These are phyloP conservation scores for Sporothrix protearum DNA, from an alignment of 2,329 filamentous ascomycete species.

Conservation along the genomic window DNA sequence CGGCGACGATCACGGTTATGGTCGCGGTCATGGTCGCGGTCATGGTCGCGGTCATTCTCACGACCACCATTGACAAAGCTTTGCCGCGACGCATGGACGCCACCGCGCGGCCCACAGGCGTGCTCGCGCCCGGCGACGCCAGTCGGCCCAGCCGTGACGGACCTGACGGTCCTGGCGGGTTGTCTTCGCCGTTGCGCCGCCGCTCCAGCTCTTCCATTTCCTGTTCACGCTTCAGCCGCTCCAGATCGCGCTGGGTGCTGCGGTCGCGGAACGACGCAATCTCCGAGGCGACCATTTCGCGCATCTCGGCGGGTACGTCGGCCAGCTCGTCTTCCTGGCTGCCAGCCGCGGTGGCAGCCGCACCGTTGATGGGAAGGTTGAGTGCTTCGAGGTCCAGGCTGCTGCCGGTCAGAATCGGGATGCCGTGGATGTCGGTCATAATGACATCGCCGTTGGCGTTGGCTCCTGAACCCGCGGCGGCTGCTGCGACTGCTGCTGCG, in stretches of 20 bases:
- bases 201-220: slow-evolving; percentile 86
- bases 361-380: slow-evolving; percentile 66
- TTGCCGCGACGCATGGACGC: slow-evolving; percentile 40
- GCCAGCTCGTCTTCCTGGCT: slow-evolving; percentile 82
- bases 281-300: slow-evolving; percentile 88
- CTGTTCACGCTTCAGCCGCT: slow-evolving; percentile 82
- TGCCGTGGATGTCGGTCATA: slow-evolving; percentile 59
- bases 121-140: slow-evolving; percentile 70
- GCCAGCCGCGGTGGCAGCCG: not conserved
- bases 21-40: slow-evolving; percentile 22
- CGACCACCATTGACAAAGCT: slow-evolving; percentile 66
- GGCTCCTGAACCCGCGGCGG: not conserved
- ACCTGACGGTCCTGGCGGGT: slow-evolving; percentile 19
- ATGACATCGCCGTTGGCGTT: slow-evolving; percentile 62
- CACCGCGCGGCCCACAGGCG: slow-evolving; percentile 67
- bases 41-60: slow-evolving; percentile 48
- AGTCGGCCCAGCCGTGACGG: slow-evolving; percentile 59
- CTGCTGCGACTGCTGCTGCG: slow-evolving; percentile 33
- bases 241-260: slow-evolving; percentile 81
- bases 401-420: not conserved
- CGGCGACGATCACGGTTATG: not conserved
- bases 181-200: slow-evolving; percentile 55
- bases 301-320: slow-evolving; percentile 94
- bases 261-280: slow-evolving; percentile 92
- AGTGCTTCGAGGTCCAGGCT: slow-evolving; percentile 70